phyloP scores from a whole-genome alignment of 495 filamentous ascomycete genomes.

The Podospora tetraspora region DNA sequence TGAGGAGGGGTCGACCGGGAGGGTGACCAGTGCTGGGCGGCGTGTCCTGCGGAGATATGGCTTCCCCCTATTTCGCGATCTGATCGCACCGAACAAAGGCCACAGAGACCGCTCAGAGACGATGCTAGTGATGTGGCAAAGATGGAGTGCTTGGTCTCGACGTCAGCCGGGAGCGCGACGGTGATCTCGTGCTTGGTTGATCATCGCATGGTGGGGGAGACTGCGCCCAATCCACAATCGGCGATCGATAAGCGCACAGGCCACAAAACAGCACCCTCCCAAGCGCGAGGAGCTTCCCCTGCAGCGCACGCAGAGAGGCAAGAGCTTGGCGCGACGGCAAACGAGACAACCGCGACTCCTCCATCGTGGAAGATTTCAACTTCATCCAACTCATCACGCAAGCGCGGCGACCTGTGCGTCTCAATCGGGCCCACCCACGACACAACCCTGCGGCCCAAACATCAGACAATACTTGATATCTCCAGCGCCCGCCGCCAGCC shows the following conservation, averaged over 20 bases:
- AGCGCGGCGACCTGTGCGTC: background rate
- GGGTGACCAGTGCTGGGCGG: background rate
- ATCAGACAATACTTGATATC: background rate
- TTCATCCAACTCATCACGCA: background rate
- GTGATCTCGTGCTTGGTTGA: background rate
- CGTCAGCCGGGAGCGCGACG: background rate
- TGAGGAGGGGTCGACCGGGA: background rate
- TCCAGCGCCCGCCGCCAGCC: too few species aligned
- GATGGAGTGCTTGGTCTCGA: background rate
- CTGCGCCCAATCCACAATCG: background rate
- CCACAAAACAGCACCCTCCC: background rate
- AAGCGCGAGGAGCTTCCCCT: background rate
- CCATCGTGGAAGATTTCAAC: background rate
- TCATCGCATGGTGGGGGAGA: background rate
- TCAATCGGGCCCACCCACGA: background rate
- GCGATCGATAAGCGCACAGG: conserved; percentile 19
- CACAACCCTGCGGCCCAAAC: background rate
- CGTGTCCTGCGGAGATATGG: background rate
- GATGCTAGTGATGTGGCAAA: background rate
- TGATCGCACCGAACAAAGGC: background rate
- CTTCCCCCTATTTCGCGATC: background rate
- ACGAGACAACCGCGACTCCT: background rate
- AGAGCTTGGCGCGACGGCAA: background rate
- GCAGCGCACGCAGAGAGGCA: background rate
- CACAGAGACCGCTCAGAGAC: background rate